phyloP scores from a whole-genome alignment of 768 basidiomycete genomes.

The Amanita jacksonii region DNA sequence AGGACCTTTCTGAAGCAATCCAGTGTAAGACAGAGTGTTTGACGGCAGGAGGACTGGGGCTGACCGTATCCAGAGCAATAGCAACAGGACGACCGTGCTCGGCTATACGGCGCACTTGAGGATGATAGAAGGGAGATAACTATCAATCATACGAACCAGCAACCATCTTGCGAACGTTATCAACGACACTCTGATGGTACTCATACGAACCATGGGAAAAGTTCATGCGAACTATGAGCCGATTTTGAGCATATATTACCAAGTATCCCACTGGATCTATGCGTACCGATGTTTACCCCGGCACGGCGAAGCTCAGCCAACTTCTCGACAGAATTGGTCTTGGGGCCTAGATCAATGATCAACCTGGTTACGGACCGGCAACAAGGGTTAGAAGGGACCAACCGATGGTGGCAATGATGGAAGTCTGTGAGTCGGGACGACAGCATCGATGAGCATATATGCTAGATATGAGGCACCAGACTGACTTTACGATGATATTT shows the following conservation, averaged over 20 bases:
- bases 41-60: constrained; percentile 18
- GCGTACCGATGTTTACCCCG: constrained; percentile 95
- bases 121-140: background rate
- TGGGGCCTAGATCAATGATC: constrained; percentile 56
- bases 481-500: constrained; percentile 88
- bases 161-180: constrained; percentile 88
- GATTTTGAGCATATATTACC: constrained; percentile 6
- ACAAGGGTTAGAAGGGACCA: constrained; percentile 15
- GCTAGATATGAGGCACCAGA: constrained; percentile 8
- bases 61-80: constrained; percentile 93
- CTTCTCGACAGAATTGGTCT: constrained; percentile 88
- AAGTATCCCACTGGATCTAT: background rate
- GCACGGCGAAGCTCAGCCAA: constrained; percentile 76
- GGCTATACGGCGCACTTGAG: constrained; percentile 26
- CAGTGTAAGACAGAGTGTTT: background rate
- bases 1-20: constrained; percentile 89
- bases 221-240: constrained; percentile 92
- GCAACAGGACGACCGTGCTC: constrained; percentile 87
- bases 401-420: constrained; percentile 99
- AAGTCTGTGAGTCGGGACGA: constrained; percentile 47
- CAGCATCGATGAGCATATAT: constrained; percentile 8
- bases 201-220: constrained; percentile 99
- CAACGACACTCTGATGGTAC: constrained; percentile 98
- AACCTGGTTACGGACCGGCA: background rate
- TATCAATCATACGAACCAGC: constrained; percentile 39